These are phyloP conservation scores for Talaromyces sp. DNA, from an alignment of 2,329 filamentous ascomycete species.

Conservation along the genomic window DNA sequence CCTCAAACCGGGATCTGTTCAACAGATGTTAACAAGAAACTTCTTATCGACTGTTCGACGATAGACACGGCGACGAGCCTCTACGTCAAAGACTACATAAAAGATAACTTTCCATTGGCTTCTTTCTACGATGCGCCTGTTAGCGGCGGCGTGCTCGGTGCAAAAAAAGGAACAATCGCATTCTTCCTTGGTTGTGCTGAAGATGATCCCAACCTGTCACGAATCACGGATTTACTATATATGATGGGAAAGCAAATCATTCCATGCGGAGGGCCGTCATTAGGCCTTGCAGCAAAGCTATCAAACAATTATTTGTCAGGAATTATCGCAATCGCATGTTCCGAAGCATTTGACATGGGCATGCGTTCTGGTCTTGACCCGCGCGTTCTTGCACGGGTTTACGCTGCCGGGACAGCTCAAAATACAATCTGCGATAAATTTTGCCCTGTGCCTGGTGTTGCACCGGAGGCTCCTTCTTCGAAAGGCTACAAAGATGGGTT, in stretches of 20 bases:
- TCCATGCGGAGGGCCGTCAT: constrained; percentile 49
- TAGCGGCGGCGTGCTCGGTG: constrained; percentile 49
- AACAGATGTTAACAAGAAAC: constrained; percentile 37
- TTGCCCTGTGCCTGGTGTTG: constrained; percentile 47
- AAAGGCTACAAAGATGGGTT: constrained; percentile 51
- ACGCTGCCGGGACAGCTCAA: constrained; percentile 47
- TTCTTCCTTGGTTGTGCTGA: constrained; percentile 47
- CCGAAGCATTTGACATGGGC: constrained; percentile 56
- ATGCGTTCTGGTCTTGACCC: constrained; percentile 54
- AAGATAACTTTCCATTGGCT: constrained; percentile 32
- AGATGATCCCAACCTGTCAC: constrained; percentile 37
- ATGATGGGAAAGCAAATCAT: constrained; percentile 52
- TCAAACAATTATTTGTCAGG: constrained; percentile 58
- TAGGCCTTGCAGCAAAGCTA: constrained; percentile 54
- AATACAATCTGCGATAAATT: constrained; percentile 48
- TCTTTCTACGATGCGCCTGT: constrained; percentile 51
- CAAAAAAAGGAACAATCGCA: constrained; percentile 46
- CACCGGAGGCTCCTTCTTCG: constrained; percentile 41
- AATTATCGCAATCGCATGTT: constrained; percentile 52
- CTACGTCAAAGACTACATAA: constrained; percentile 37
- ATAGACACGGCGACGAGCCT: constrained; percentile 50
- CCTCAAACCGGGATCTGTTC: constrained; percentile 37
- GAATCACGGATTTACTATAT: constrained; percentile 39
- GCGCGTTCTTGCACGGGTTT: constrained; percentile 47
- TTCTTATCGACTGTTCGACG: constrained; percentile 51